Percentiles rank a stretch among this genome's conserved stretches.
Evolutionary conservation across 768 basidiomycete genomes (phyloP).

Genomic region (Dacryopinax spathularia): DNA sequence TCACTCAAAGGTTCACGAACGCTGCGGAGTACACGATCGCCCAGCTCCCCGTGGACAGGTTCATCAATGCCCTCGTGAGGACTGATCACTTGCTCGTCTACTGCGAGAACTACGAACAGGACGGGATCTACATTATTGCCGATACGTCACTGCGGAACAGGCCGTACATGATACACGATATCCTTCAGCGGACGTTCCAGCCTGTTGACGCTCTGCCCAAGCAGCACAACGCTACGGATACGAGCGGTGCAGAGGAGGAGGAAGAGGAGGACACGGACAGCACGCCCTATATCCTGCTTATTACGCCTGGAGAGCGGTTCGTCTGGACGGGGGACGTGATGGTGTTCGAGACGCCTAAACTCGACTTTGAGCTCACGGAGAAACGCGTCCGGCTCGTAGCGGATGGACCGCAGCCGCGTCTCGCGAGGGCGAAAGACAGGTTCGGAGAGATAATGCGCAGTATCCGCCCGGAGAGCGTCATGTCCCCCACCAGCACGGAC

Average conservation of each 20-base stretch:
- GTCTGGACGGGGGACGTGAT: constrained; percentile 85
- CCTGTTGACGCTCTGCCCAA: constrained; percentile 2
- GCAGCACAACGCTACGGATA: neutral
- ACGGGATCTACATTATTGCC: constrained; percentile 86
- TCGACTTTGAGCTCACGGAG: constrained; percentile 74
- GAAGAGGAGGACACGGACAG: constrained; percentile 15
- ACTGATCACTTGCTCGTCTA: constrained; percentile 91
- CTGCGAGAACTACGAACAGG: constrained; percentile 69
- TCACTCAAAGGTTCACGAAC: constrained; percentile 81
- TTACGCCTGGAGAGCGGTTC: constrained; percentile 76
- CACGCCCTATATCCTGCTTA: constrained; percentile 57
- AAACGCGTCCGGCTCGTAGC: constrained; percentile 84
- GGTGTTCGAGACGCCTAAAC: constrained; percentile 54
- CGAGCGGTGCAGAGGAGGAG: constrained; percentile 13
- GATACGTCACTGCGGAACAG: constrained; percentile 60
- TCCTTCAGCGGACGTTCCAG: constrained; percentile 76
- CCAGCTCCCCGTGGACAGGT: constrained; percentile 54
- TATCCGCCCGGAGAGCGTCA: neutral
- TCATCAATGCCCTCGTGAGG: constrained; percentile 63
- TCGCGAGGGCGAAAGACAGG: constrained; percentile 60
- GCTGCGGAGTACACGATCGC: constrained; percentile 82
- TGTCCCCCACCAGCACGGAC: neutral
- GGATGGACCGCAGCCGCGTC: constrained; percentile 67
- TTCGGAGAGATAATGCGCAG: constrained; percentile 47
- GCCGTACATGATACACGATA: constrained; percentile 59